These are phyloP conservation scores for Choiromyces venosus DNA, from an alignment of 495 filamentous ascomycete species.

Conservation along the genomic window DNA sequence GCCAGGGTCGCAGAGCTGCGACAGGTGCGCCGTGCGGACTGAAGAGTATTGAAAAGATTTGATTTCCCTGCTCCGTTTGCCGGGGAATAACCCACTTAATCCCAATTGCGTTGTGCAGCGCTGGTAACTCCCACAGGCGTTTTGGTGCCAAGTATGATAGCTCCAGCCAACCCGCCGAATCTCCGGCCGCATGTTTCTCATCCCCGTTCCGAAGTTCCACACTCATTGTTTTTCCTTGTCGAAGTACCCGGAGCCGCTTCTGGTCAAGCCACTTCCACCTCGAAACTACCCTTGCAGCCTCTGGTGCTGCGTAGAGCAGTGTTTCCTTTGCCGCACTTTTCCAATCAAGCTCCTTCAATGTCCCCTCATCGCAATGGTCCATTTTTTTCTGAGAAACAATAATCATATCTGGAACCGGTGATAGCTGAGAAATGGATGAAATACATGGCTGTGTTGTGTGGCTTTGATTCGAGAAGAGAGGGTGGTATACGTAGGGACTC, in stretches of 20 bases:
- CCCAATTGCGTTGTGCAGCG: slow-evolving; percentile 61
- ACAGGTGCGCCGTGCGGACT: slow-evolving; percentile 24
- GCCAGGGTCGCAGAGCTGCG: slow-evolving; percentile 15
- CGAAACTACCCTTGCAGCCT: slow-evolving; percentile 56
- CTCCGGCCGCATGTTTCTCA: slow-evolving; percentile 48
- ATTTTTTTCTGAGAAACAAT: slow-evolving; percentile 65
- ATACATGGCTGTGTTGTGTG: slow-evolving; percentile 55
- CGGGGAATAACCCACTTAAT: slow-evolving; percentile 47
- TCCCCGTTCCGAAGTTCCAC: slow-evolving; percentile 37
- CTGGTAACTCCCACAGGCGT: slow-evolving; percentile 50
- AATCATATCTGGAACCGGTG: slow-evolving; percentile 56
- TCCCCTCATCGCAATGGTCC: slow-evolving; percentile 66
- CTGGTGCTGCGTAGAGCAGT: slow-evolving; percentile 59
- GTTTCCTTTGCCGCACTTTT: slow-evolving; percentile 47
- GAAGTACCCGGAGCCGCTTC: slow-evolving; percentile 47
- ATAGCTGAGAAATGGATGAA: slow-evolving; percentile 55
- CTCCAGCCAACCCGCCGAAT: slow-evolving; percentile 54
- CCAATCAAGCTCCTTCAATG: slow-evolving; percentile 56
- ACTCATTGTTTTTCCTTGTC: slow-evolving; percentile 5
- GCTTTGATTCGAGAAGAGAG: slow-evolving; percentile 56
- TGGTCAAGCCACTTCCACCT: slow-evolving; percentile 63
- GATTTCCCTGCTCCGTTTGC: background rate
- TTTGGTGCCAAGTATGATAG: slow-evolving; percentile 59
- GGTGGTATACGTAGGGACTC: slow-evolving; percentile 55
- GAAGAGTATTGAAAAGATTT: slow-evolving; percentile 12